A percentile compares a stretch with the other conserved stretches of the same genome.
These are phyloP conservation scores for Arabis hirsuta DNA, from an alignment of 345 rosid genomes.

Conservation along the genomic window DNA sequence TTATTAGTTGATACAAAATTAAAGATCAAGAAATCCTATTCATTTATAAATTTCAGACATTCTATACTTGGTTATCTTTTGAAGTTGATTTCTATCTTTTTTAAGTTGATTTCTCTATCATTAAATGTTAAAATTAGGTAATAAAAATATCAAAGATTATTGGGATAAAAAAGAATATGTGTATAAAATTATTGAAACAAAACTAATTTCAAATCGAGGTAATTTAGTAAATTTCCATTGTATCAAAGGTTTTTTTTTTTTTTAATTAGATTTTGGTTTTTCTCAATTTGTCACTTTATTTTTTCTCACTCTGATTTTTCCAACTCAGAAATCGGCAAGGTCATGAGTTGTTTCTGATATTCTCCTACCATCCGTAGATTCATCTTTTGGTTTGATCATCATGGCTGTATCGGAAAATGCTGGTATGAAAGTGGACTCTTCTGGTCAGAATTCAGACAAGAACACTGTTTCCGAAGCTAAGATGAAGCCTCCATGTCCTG, in stretches of 20 bases:
- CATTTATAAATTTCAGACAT: background rate
- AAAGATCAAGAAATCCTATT: too few species aligned
- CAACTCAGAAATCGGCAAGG: background rate
- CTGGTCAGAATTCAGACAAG: slow-evolving; percentile 57
- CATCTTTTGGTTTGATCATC: slow-evolving; percentile 51
- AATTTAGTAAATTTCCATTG: too few species aligned
- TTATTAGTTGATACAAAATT: too few species aligned
- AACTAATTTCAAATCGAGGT: too few species aligned
- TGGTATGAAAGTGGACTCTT: slow-evolving; percentile 61
- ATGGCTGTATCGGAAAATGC: slow-evolving; percentile 87
- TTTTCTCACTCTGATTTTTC: background rate
- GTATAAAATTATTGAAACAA: too few species aligned
- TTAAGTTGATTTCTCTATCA: too few species aligned
- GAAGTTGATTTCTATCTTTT: too few species aligned
- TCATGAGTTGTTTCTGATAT: slow-evolving; percentile 6
- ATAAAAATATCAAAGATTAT: too few species aligned
- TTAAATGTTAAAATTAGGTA: too few species aligned
- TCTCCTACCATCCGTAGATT: background rate
- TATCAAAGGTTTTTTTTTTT: background rate
- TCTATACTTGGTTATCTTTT: background rate
- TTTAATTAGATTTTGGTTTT: background rate
- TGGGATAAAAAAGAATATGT: too few species aligned
- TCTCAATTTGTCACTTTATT: background rate
- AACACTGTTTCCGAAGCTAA: slow-evolving; percentile 49
- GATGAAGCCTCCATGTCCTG: slow-evolving; percentile 42